Evolutionary conservation across 345 rosid species (phyloP).

Genomic region (Ceriops zippeliana): DNA sequence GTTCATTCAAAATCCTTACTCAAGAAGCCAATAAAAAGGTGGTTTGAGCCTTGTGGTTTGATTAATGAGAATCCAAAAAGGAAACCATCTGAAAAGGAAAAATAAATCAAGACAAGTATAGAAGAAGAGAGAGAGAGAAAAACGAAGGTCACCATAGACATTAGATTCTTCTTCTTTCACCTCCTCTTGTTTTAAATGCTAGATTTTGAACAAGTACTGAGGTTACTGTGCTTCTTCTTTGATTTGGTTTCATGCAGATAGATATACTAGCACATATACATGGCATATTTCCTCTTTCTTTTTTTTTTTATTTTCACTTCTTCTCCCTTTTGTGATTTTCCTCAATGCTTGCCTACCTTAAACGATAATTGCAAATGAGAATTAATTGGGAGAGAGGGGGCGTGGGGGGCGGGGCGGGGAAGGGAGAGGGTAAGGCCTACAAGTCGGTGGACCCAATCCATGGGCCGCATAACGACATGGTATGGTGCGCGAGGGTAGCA

Average conservation of each 20-base stretch:
- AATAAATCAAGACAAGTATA: neutral
- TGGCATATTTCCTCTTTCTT: neutral
- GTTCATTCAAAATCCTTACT: conserved; percentile 13
- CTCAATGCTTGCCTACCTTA: neutral
- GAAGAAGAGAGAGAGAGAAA: neutral
- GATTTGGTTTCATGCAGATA: conserved; percentile 50
- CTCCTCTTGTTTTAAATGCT: conserved; percentile 26
- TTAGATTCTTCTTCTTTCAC: conserved; percentile 20
- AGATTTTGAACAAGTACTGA: conserved; percentile 29
- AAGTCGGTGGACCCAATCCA: conserved; percentile 88
- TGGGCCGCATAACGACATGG: conserved; percentile 56
- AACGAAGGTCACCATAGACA: conserved; percentile 30
- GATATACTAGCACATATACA: conserved; percentile 46
- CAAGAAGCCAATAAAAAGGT: conserved; percentile 11
- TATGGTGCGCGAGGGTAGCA: conserved; percentile 60
- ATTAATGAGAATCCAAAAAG: conserved; percentile 10
- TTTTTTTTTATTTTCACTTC: conserved; percentile 1
- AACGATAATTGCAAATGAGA: conserved; percentile 10
- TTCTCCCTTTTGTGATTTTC: neutral
- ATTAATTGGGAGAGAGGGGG: conserved; percentile 16
- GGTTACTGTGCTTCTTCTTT: conserved; percentile 17
- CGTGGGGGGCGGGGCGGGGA: conserved; percentile 13
- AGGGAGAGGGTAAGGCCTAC: conserved; percentile 41
- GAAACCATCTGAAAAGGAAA: conserved; percentile 12
- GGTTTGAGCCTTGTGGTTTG: conserved; percentile 6